A percentile compares a stretch with the other conserved stretches of the same genome.
Conservation (phyloP, 2,329 filamentous ascomycete genomes). For the Fusarium graminum region DNA sequence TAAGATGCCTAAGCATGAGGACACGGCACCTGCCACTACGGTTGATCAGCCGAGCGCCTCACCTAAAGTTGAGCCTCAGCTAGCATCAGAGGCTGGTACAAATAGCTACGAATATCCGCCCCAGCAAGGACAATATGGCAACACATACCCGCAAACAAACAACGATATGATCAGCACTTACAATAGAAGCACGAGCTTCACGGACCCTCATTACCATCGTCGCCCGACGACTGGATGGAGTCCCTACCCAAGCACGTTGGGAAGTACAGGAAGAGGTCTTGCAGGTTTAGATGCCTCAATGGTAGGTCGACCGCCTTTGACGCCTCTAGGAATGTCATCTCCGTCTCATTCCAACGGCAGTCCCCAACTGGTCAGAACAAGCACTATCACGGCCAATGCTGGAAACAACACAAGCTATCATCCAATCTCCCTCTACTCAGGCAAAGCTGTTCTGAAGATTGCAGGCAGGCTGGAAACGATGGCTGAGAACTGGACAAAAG, state of each 20-base stretch:
- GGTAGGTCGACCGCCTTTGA: constrained; percentile 60
- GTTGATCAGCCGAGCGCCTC: constrained; percentile 57
- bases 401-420: constrained; percentile 70
- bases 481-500: constrained; percentile 83
- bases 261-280: constrained; percentile 59
- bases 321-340: constrained; percentile 63
- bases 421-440: constrained; percentile 83
- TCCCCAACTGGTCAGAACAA: constrained; percentile 68
- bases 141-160: constrained; percentile 57
- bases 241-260: constrained; percentile 58
- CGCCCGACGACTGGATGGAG: constrained; percentile 57
- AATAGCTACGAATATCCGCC: constrained; percentile 63
- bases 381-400: constrained; percentile 61
- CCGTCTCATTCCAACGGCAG: constrained; percentile 51
- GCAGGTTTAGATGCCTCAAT: constrained; percentile 60
- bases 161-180: constrained; percentile 69
- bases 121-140: constrained; percentile 57
- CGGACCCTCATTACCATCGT: constrained; percentile 62
- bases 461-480: constrained; percentile 87
- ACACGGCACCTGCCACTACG: constrained; percentile 53
- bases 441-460: constrained; percentile 87
- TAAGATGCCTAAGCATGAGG: constrained; percentile 56
- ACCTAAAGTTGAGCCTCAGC: constrained; percentile 58
- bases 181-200: constrained; percentile 63
- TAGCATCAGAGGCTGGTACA: constrained; percentile 57